These are phyloP conservation scores for Yamadazyma sp. DNA, from an alignment of 1,139 yeast genomes.

Conservation along the genomic window DNA sequence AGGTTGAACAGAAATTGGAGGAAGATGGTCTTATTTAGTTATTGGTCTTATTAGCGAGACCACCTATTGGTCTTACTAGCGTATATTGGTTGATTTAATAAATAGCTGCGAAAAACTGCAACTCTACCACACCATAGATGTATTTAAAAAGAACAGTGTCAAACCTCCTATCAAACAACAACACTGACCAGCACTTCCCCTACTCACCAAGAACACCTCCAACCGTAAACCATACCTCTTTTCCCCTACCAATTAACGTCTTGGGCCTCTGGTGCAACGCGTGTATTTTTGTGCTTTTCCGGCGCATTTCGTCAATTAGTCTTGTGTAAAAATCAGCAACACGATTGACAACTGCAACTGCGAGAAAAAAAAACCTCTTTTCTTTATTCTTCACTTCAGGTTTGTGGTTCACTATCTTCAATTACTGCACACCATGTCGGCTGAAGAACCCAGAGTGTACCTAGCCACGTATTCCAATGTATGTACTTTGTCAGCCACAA, in stretches of 20 bases:
- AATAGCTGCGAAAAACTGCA: slow-evolving; percentile 4
- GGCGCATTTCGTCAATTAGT: background rate
- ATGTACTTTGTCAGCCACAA: slow-evolving; percentile 12
- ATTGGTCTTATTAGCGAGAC: too few species aligned
- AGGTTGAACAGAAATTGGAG: slow-evolving; percentile 11
- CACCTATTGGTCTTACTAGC: too few species aligned
- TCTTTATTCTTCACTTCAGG: background rate
- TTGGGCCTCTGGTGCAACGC: background rate
- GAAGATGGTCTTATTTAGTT: slow-evolving; percentile 8
- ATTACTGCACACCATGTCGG: slow-evolving; percentile 11
- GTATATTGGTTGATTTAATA: too few species aligned
- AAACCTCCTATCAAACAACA: background rate
- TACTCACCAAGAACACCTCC: too few species aligned
- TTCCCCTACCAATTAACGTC: too few species aligned
- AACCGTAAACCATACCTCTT: too few species aligned
- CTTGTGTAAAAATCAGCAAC: background rate
- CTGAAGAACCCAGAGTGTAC: slow-evolving; percentile 24
- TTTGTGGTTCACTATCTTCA: slow-evolving; percentile 3
- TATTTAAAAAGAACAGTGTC: too few species aligned
- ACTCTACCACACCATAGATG: too few species aligned
- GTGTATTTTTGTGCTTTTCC: background rate
- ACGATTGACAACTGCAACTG: background rate
- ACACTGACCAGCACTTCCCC: background rate
- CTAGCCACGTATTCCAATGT: slow-evolving; percentile 30
- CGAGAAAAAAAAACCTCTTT: background rate